Evolutionary conservation across 805 yeast species (phyloP), one percentile per base, ranked within the genome.

Genomic region (Grigorovia humatica): DNA sequence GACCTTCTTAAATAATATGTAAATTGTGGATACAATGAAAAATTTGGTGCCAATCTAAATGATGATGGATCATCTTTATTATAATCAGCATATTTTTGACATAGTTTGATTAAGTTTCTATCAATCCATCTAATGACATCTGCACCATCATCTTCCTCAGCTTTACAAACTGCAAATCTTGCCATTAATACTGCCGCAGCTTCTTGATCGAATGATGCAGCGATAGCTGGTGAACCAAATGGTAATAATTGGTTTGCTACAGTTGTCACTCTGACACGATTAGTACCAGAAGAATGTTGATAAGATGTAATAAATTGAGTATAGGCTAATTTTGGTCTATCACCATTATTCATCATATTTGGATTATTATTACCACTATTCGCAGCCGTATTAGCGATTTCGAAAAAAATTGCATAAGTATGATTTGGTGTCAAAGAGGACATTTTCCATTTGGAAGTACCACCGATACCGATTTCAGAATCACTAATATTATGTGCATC

Each of bases 141-240:
- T 13, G 95, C 90, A 44, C 93, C 93, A 61, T 88, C 96, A 62
- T 89, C 96, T 27, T 85, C 78, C 57, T 79, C 79, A 9, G 82
- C 79, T 67, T 89, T 89, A 75, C 79, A 84, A 46, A 91, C 89
- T 11, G 96, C 93, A 51, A 91, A 78, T 65, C 98, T 78, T 1
- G 97, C 85, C 83, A 91, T 84, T 53, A 90, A 73, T 1, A 90
- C 97, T 15, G 96, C 95, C 2, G 99, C 96, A 12, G 97, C 96
- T 70, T 93, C 98, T 74, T 93, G 98, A 71, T 93, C 99, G 68
- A 93, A 93, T n/a, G 93, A 75, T 30, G 73, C 73, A 4, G 78
- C 74, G 52, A 79, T 72, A 35, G 70, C 71, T 29, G 84, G 79
- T 52, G 75, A 77, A 43, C 83, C 83, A 45, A 79, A 75, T 51